Percentiles rank a stretch among this genome's conserved stretches.
Conservation (phyloP, 768 basidiomycete species). For the Cystoderma amianthinum region DNA sequence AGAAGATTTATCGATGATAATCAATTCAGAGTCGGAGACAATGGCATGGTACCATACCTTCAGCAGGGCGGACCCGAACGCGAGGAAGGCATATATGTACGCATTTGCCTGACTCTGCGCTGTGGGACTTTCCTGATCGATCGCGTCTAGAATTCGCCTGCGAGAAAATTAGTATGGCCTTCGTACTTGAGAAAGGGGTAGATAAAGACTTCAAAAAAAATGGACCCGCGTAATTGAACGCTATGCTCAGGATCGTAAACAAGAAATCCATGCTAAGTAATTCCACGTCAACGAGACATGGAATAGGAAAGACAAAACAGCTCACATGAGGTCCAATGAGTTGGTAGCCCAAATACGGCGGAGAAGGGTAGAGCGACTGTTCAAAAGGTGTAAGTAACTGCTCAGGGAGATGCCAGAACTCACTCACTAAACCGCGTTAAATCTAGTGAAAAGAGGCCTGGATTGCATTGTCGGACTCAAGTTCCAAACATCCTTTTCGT, state of each 20-base stretch:
- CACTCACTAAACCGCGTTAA: too few relatives aligned
- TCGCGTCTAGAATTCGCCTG: conserved; percentile 56
- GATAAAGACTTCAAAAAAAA: conserved; percentile 71
- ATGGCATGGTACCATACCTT: conserved; percentile 30
- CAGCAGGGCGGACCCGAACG: conserved; percentile 53
- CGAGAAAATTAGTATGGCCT: background rate
- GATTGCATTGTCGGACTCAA: too few relatives aligned
- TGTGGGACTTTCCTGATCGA: conserved; percentile 35
- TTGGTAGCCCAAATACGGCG: too few relatives aligned
- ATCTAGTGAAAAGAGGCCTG: too few relatives aligned
- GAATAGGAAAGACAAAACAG: too few relatives aligned
- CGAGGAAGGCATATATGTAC: conserved; percentile 73
- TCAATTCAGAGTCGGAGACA: background rate
- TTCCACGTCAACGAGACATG: too few relatives aligned
- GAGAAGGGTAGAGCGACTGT: too few relatives aligned
- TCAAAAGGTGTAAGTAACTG: too few relatives aligned
- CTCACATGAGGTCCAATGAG: too few relatives aligned
- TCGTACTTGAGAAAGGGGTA: background rate
- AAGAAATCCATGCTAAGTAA: conserved; percentile 57
- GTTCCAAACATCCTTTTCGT: too few relatives aligned
- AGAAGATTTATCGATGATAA: too few relatives aligned
- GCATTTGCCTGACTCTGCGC: conserved; percentile 50
- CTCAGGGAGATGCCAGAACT: too few relatives aligned
- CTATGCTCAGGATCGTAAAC: conserved; percentile 61
- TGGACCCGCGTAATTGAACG: conserved; percentile 75